Conservation (phyloP, 352 stramenopile species). For the Phytophthora crassamura region DNA sequence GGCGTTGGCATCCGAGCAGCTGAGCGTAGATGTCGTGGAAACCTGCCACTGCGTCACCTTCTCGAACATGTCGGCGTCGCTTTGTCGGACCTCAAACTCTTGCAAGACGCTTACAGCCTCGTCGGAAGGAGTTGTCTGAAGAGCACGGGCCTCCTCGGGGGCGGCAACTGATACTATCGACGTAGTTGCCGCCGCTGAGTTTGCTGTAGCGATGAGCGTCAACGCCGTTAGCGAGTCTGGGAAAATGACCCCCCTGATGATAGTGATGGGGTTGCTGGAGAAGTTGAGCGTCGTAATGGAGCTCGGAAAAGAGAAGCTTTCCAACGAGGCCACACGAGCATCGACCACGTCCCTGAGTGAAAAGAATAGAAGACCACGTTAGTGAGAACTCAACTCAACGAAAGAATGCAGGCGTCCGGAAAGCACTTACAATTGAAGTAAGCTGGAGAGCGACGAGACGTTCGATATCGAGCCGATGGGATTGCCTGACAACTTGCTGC, state of each 20-base stretch:
- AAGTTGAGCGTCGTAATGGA: slow-evolving; percentile 44
- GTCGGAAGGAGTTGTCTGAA: slow-evolving; percentile 8
- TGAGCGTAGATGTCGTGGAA: slow-evolving; percentile 46
- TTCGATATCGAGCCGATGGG: slow-evolving; percentile 37
- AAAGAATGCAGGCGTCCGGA: background rate
- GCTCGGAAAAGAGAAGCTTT: slow-evolving; percentile 51
- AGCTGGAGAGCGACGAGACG: slow-evolving; percentile 31
- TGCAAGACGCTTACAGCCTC: slow-evolving; percentile 30
- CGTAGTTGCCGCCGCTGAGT: background rate
- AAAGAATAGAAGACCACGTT: background rate
- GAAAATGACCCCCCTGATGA: slow-evolving; percentile 46
- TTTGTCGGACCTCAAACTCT: slow-evolving; percentile 54
- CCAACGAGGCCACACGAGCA: slow-evolving; percentile 35
- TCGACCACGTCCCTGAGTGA: slow-evolving; percentile 26
- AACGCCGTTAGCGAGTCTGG: slow-evolving; percentile 34
- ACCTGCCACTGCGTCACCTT: slow-evolving; percentile 41
- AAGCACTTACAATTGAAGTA: slow-evolving; percentile 42
- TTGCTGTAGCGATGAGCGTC: slow-evolving; percentile 24
- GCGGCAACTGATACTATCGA: slow-evolving; percentile 21
- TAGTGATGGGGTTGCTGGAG: slow-evolving; percentile 44
- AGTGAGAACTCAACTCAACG: background rate
- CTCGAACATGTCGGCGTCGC: slow-evolving; percentile 43
- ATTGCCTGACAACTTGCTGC: slow-evolving; percentile 53
- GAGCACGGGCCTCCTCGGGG: slow-evolving; percentile 14
- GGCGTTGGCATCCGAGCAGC: slow-evolving; percentile 49